Evolutionary conservation across 148 eudicot genomes (phyloP).

Genomic region (Nepenthes mirabilis): DNA sequence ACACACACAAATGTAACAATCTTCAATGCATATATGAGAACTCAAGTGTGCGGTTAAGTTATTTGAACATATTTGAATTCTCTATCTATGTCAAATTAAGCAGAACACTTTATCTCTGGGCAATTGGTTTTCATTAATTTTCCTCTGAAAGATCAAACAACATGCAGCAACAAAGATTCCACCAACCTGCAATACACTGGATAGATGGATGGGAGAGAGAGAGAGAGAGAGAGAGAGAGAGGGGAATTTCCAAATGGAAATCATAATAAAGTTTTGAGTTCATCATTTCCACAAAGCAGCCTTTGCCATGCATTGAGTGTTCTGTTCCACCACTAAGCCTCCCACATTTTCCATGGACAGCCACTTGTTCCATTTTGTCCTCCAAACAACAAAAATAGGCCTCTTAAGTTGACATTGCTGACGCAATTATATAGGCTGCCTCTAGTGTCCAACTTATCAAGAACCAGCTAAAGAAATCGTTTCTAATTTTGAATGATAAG

Average conservation of each 20-base stretch:
- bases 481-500: too few relatives aligned
- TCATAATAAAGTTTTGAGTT: constrained; percentile 65
- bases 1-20: constrained; percentile 96
- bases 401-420: too few relatives aligned
- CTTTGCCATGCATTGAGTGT: constrained; percentile 78
- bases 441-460: too few relatives aligned
- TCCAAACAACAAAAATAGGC: too few relatives aligned
- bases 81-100: too few relatives aligned
- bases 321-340: constrained; percentile 99
- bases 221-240: too few relatives aligned
- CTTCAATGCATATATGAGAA: constrained; percentile 79
- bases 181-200: constrained; percentile 93
- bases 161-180: not conserved
- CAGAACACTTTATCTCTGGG: too few relatives aligned
- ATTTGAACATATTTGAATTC: too few relatives aligned
- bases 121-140: not conserved
- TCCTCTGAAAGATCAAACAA: not conserved
- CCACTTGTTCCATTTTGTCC: constrained; percentile 14
- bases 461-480: too few relatives aligned
- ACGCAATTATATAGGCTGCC: too few relatives aligned
- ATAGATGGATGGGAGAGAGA: constrained; percentile 45
- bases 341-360: constrained; percentile 93
- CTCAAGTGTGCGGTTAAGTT: constrained; percentile 54
- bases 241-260: constrained; percentile 88
- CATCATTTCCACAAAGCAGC: constrained; percentile 76